These are phyloP conservation scores for Artemisia argyi DNA, from an alignment of 129 eudicot species.

Conservation along the genomic window DNA sequence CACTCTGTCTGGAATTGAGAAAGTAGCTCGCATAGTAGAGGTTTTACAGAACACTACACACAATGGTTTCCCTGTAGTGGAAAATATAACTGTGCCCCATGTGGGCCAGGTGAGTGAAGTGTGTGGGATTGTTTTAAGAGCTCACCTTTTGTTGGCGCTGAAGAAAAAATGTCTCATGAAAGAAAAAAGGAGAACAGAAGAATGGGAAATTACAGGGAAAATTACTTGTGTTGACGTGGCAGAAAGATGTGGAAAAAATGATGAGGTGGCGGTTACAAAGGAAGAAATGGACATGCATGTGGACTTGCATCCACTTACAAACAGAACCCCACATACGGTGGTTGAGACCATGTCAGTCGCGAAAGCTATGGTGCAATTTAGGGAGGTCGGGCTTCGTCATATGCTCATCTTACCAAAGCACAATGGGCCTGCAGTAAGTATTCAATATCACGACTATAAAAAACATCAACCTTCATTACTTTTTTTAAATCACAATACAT, in stretches of 20 bases:
- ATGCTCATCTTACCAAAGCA: slow-evolving; percentile 77
- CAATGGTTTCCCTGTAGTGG: slow-evolving; percentile 94
- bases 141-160: slow-evolving; percentile 70
- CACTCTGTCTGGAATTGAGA: slow-evolving; percentile 75
- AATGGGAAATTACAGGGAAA: slow-evolving; percentile 75
- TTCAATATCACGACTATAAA: not conserved
- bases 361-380: slow-evolving; percentile 90
- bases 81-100: slow-evolving; percentile 37
- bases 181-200: slow-evolving; percentile 68
- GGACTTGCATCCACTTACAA: slow-evolving; percentile 87
- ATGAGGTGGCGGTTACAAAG: slow-evolving; percentile 69
- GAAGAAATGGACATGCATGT: slow-evolving; percentile 83
- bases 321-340: slow-evolving; percentile 81
- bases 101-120: slow-evolving; percentile 47
- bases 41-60: slow-evolving; percentile 76
- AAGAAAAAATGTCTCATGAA: slow-evolving; percentile 73
- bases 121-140: slow-evolving; percentile 68
- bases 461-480: not conserved
- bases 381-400: slow-evolving; percentile 90
- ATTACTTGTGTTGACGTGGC: slow-evolving; percentile 68
- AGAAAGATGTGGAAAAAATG: slow-evolving; percentile 58
- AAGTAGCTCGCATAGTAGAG: slow-evolving; percentile 72
- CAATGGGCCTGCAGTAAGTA: slow-evolving; percentile 68
- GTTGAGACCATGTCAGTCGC: slow-evolving; percentile 82
- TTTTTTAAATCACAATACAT: not conserved